phyloP scores from a whole-genome alignment of 1,284 basidiomycete genomes.

The Heterobasidion annosum region DNA sequence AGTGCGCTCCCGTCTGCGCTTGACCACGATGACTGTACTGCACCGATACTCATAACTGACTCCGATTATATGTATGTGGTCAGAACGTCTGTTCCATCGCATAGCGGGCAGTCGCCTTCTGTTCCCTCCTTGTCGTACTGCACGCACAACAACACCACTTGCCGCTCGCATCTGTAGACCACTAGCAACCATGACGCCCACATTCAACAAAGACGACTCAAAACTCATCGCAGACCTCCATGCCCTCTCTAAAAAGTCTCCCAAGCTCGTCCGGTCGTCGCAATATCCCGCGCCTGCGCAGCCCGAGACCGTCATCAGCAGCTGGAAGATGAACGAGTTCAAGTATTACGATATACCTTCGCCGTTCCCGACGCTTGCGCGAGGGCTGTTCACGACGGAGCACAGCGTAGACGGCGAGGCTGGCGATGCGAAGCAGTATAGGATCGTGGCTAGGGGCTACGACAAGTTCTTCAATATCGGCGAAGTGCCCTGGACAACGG shows the following conservation, averaged over 20 bases:
- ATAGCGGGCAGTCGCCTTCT: background rate
- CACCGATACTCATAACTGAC: background rate
- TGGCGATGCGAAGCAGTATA: conserved; percentile 26
- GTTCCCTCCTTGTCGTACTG: background rate
- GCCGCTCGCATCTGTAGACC: background rate
- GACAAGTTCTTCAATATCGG: conserved; percentile 99
- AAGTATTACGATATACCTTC: conserved; percentile 85
- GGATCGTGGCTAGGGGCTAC: conserved; percentile 89
- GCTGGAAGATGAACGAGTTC: conserved; percentile 96
- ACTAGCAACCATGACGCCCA: background rate
- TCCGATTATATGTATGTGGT: background rate
- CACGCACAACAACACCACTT: background rate
- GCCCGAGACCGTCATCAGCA: conserved; percentile 47
- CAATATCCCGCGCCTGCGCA: conserved; percentile 47
- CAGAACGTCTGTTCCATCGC: background rate
- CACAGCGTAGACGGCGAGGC: conserved; percentile 13
- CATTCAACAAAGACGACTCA: conserved; percentile 34
- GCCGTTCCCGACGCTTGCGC: conserved; percentile 85
- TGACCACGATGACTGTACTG: no score
- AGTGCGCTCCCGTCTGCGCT: no score
- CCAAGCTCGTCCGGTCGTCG: conserved; percentile 52
- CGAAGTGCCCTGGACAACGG: conserved; percentile 91
- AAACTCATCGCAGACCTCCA: conserved; percentile 46
- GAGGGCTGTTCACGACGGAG: conserved; percentile 72
- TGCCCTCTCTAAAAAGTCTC: conserved; percentile 37